Base-by-base conservation (phyloP, 176 grass and related monocot genomes). In the Eragrostis curvula region DNA sequence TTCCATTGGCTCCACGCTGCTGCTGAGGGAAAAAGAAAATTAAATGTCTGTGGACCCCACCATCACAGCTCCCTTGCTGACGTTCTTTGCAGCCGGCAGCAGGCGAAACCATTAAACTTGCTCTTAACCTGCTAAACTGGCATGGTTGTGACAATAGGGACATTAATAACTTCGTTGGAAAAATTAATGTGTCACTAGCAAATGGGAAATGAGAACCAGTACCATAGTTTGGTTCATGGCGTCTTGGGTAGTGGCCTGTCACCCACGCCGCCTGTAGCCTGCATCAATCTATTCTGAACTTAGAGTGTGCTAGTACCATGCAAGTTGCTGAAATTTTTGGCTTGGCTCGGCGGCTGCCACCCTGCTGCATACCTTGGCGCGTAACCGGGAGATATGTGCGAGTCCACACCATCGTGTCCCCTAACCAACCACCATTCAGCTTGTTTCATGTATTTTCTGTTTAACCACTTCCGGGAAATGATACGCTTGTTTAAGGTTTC, bases 321-420 rank as follows among this genome's bases (percentile, higher is more conserved):
- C 58, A 70, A 71, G 44, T 79, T 41, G 74, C 9, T 63, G 66
- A 10, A 17, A 12, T 10, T 78, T 41, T 71, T 85, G 83, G 65
- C 83, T 70, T 63, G 74, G 83, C 74, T 85, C 9, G 28, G 28
- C 83, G 40, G 49, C 23, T 8, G 30, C 53, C 59, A 83, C 70
- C 46, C 58, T 83, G 48, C 30, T 7, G 27, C n/a, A n/a, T n/a
- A n/a, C 27, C 13, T 41, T 40, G 12, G 56, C 28, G 45, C 2
- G 41, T 42, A 75, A 47, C 5, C 68, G 27, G 64, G 59, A 32
- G 41, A 16, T 48, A 15, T 77, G 28, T 73, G 16, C 58, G 15
- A 62, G 45, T 25, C 75, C 57, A 59, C 73, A 39, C 27, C 50
- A 18, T 32, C 58, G 21, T 84, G 82, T 77, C 62, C 73, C 73